These are phyloP conservation scores for Cylindrotheca closterium DNA, from an alignment of 108 stramenopile genomes.

Conservation along the genomic window DNA sequence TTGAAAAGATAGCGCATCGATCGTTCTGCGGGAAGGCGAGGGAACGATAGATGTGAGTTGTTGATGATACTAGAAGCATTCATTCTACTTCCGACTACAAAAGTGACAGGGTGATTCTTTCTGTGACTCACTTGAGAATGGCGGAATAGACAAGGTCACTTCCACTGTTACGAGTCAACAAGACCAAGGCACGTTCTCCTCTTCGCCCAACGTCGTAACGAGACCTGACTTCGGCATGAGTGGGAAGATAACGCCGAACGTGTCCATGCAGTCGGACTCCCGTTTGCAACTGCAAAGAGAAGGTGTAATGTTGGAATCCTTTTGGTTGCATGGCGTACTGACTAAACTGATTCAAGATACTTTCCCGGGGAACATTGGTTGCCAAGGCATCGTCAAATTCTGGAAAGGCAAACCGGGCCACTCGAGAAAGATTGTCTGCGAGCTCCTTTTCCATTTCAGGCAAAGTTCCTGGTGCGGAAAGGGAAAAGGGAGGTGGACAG, in stretches of 20 bases:
- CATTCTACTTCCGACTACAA: neutral
- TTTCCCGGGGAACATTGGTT: conserved; percentile 11
- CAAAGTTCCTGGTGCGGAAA: conserved; percentile 22
- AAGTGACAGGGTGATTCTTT: no score
- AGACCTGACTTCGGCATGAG: conserved; percentile 38
- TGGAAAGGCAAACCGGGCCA: conserved; percentile 74
- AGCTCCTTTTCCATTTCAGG: conserved; percentile 44
- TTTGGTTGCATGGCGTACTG: conserved; percentile 64
- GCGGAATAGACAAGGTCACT: conserved; percentile 73
- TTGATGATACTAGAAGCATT: neutral
- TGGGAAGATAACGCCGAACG: conserved; percentile 73
- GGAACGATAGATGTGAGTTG: neutral
- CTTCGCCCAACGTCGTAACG: conserved; percentile 82
- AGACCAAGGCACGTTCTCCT: conserved; percentile 73
- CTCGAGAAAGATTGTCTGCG: conserved; percentile 39
- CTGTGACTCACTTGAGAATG: conserved; percentile 72
- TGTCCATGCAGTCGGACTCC: conserved; percentile 74
- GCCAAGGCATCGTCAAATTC: conserved; percentile 59
- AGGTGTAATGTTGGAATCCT: conserved; percentile 66
- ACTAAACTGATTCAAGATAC: conserved; percentile 60
- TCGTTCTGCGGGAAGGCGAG: conserved; percentile 28
- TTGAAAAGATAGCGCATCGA: conserved; percentile 43
- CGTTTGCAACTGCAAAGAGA: conserved; percentile 60
- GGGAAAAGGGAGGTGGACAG: conserved; percentile 23
- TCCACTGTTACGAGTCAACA: conserved; percentile 71